Evolutionary conservation across 2,329 filamentous ascomycete genomes (phyloP).

Genomic region (Fusarium mundagurra): DNA sequence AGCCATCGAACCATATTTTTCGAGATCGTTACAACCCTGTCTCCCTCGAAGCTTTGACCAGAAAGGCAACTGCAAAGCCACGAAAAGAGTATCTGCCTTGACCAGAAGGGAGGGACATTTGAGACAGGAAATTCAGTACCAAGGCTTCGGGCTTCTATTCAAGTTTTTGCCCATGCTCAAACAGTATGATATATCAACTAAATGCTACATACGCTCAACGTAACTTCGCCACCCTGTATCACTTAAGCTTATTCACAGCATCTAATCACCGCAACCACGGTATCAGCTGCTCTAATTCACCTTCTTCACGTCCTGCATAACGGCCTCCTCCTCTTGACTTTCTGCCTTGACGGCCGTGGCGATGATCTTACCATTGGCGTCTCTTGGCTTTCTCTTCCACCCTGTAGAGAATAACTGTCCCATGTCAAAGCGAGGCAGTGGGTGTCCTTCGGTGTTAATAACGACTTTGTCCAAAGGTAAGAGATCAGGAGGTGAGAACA

Average conservation of each 20-base stretch:
- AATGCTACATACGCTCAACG: slow-evolving; percentile 15
- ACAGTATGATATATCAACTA: background rate
- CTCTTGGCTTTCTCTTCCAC: slow-evolving; percentile 77
- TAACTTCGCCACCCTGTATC: slow-evolving; percentile 3
- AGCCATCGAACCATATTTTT: slow-evolving; percentile 23
- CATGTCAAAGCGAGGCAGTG: slow-evolving; percentile 87
- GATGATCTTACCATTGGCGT: slow-evolving; percentile 54
- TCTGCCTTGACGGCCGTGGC: slow-evolving; percentile 18
- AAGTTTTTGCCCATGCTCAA: background rate
- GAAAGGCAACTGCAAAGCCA: slow-evolving; percentile 28
- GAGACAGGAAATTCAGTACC: background rate
- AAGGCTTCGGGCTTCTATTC: background rate
- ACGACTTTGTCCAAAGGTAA: slow-evolving; percentile 88
- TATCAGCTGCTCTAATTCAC: slow-evolving; percentile 11
- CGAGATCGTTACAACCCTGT: slow-evolving; percentile 1
- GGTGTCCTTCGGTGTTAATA: slow-evolving; percentile 95
- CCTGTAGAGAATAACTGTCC: slow-evolving; percentile 80
- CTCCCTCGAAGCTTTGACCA: slow-evolving; percentile 14
- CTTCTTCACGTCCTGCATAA: slow-evolving; percentile 17
- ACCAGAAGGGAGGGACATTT: background rate
- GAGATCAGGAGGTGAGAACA: slow-evolving; percentile 86
- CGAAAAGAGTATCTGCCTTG: background rate
- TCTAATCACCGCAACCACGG: background rate
- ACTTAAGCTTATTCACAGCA: slow-evolving; percentile 10
- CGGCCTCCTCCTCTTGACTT: slow-evolving; percentile 17